A percentile compares a stretch with the other conserved stretches of the same genome.
Evolutionary conservation across 2,329 filamentous ascomycete species (phyloP).

Genomic region (Fusarium caatingaense): DNA sequence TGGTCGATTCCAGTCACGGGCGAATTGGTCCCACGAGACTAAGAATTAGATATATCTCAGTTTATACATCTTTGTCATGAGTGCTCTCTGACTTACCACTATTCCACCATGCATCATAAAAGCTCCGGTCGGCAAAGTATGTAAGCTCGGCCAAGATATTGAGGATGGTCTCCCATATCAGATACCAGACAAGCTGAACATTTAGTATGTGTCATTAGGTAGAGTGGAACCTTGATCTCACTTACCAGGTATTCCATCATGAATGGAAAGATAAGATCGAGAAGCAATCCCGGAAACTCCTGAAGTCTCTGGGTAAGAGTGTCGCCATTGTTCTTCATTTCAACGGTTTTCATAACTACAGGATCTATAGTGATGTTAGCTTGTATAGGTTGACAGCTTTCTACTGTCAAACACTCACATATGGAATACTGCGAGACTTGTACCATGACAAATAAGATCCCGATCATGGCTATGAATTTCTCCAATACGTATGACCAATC

Average conservation of each 20-base stretch:
- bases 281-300: conserved; percentile 80
- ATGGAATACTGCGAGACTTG: conserved; percentile 81
- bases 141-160: conserved; percentile 83
- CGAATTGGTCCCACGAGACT: conserved; percentile 80
- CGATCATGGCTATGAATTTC: conserved; percentile 76
- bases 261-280: conserved; percentile 80
- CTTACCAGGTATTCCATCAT: conserved; percentile 77
- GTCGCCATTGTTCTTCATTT: conserved; percentile 74
- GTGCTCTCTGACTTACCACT: conserved; percentile 52
- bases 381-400: not conserved
- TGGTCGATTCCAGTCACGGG: conserved; percentile 81
- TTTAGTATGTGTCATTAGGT: conserved; percentile 7
- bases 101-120: conserved; percentile 75
- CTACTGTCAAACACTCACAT: conserved; percentile 52
- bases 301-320: conserved; percentile 69
- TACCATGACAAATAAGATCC: conserved; percentile 82
- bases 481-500: conserved; percentile 81
- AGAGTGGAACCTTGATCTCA: not conserved
- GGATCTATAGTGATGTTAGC: conserved; percentile 61
- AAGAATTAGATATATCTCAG: conserved; percentile 4
- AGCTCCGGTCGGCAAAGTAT: conserved; percentile 79
- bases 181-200: conserved; percentile 74
- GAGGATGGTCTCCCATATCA: conserved; percentile 82
- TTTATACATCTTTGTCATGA: not conserved
- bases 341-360: conserved; percentile 73